These are phyloP conservation scores for Sherardia arvensis DNA, from an alignment of 257 asterid species.

Conservation along the genomic window DNA sequence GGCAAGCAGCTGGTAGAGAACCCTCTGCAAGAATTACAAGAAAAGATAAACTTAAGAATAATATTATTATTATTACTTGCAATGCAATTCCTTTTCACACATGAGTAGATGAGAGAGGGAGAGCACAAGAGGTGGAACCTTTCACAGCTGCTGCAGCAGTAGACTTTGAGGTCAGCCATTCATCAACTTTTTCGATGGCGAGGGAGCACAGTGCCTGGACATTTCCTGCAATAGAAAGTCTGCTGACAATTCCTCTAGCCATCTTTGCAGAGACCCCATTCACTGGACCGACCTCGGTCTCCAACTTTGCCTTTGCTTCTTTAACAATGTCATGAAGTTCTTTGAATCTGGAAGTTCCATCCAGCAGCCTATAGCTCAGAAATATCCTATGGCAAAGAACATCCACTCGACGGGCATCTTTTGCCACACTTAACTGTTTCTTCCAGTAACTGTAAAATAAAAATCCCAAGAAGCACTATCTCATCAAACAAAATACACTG, in stretches of 20 bases:
- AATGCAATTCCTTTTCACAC: conserved; percentile 1
- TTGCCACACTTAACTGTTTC: conserved; percentile 71
- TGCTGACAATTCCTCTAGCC: conserved; percentile 88
- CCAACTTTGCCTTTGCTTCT: conserved; percentile 74
- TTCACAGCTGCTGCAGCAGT: conserved; percentile 23
- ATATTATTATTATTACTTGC: not conserved
- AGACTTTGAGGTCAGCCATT: conserved; percentile 40
- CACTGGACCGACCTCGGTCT: conserved; percentile 78
- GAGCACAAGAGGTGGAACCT: conserved; percentile 26
- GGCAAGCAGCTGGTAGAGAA: conserved; percentile 79
- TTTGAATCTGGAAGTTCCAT: conserved; percentile 64
- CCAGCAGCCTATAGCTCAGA: conserved; percentile 72
- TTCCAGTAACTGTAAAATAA: conserved; percentile 65
- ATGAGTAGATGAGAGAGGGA: not conserved
- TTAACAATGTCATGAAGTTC: conserved; percentile 67
- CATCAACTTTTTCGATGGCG: conserved; percentile 74
- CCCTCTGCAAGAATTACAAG: conserved; percentile 43
- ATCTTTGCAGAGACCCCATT: conserved; percentile 77
- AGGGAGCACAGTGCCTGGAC: conserved; percentile 72
- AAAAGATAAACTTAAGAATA: conserved; percentile 3
- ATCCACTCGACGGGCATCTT: conserved; percentile 89
- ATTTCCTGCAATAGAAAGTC: conserved; percentile 71
- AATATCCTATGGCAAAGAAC: conserved; percentile 63
- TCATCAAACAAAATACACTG: not conserved
- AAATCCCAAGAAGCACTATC: conserved; percentile 2